Evolutionary conservation across 139 green algal species (phyloP), one percentile per base, ranked within the genome.

Genomic region (Nannochloris sp.): DNA sequence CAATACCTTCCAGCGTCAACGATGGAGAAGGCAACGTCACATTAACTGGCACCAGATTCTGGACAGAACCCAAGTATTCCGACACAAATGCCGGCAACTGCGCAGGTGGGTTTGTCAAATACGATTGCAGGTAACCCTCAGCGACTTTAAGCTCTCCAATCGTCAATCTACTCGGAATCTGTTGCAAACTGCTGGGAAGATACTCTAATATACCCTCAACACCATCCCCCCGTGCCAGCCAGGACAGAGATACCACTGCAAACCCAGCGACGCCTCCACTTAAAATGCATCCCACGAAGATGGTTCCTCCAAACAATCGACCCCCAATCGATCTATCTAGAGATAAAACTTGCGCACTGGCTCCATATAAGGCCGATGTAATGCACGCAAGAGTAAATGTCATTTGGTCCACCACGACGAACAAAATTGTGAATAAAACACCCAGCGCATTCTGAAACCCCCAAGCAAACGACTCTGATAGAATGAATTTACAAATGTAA

Each of bases 281-380:
- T 6, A 72, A 17, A 43, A 72, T 61, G 14, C 55, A 65, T 0
- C 56, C 65, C 3, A 56, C 30, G 12, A 72, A 72, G 56, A 72
- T 28, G 1, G 50, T 11, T 2, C 25, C 65, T 2, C 25, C 43
- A 12, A 71, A 66, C 13, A 61, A 26, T 11, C 65, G 56, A 40
- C 65, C 65, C 0, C 65, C 65, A 43, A 72, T 20, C 2, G 56
- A 44, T 43, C 65, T 36, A 45, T 72, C 65, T 9, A 72, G 6
- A 2, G 65, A 72, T 13, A 72, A 40, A 2, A 72, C 57, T 16
- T 60, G 65, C 0, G 56, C 61, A 17, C 51, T 53, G 2, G 65
- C 65, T 55, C 43, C 44, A 56, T 61, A 66, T 3, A 72, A 56
- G 2, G 26, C 28, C 5, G 33, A 23, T 44, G 31, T 49, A 2